Evolutionary conservation across 2,329 filamentous ascomycete genomes (phyloP).

Genomic region (Colletotrichum spaethianum): DNA sequence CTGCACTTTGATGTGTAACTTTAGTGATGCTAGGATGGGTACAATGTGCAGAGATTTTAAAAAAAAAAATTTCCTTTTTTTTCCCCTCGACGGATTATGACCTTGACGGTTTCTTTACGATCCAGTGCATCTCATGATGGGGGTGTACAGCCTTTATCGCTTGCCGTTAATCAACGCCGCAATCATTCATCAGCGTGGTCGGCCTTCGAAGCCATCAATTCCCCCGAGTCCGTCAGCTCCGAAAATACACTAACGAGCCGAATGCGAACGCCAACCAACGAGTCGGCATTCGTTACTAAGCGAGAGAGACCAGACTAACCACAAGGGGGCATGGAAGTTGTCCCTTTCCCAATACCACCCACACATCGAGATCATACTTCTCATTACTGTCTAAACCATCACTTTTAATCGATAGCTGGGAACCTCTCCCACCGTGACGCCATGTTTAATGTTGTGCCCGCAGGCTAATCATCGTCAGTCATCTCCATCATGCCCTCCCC

Average conservation of each 20-base stretch:
- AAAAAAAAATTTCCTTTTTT: too few relatives aligned
- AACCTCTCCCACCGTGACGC: conserved; percentile 18
- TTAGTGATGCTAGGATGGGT: background rate
- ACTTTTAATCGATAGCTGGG: conserved; percentile 5
- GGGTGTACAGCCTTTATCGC: background rate
- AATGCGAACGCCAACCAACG: conserved; percentile 17
- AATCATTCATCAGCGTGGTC: background rate
- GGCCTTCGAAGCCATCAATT: conserved; percentile 14
- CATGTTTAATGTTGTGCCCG: conserved; percentile 7
- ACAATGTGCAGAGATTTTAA: background rate
- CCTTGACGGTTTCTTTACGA: too few relatives aligned
- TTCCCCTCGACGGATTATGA: background rate
- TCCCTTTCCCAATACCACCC: background rate
- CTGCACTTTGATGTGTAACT: background rate
- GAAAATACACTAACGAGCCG: conserved; percentile 16
- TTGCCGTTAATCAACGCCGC: background rate
- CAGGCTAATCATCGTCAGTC: conserved; percentile 65
- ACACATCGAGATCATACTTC: background rate
- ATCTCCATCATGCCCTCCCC: conserved; percentile 69
- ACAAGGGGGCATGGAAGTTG: background rate
- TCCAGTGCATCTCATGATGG: background rate
- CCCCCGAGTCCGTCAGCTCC: conserved; percentile 28
- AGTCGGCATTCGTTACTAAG: conserved; percentile 19
- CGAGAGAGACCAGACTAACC: conserved; percentile 12
- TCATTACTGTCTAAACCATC: background rate